Percentiles rank a stretch among this genome's conserved stretches.
Conservation (phyloP, 2,329 filamentous ascomycete genomes). For the Colletotrichum noveboracense region DNA sequence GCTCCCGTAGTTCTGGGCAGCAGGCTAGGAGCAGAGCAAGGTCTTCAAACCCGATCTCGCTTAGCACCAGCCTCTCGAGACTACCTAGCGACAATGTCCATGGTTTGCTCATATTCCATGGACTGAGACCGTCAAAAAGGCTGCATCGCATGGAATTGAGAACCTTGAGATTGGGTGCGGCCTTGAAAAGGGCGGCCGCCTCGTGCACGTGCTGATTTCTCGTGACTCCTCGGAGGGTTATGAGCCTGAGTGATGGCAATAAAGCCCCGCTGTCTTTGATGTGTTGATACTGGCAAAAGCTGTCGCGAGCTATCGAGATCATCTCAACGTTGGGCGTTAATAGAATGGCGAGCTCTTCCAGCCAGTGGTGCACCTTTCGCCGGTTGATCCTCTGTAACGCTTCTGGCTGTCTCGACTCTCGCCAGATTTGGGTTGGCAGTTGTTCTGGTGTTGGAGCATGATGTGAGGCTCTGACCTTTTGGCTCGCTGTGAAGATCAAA, state of each 20-base stretch:
- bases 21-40: not conserved
- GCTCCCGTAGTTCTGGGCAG: not conserved
- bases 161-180: conserved; percentile 1
- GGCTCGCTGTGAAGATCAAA: not conserved
- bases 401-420: not conserved
- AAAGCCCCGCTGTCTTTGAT: not conserved
- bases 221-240: not conserved
- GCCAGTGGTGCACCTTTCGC: conserved; percentile 2
- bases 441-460: not conserved
- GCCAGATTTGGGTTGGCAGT: not conserved
- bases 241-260: not conserved
- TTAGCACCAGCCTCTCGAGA: not conserved
- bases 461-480: not conserved
- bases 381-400: not conserved
- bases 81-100: not conserved
- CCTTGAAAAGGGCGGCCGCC: not conserved
- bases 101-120: not conserved
- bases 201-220: conserved; percentile 12
- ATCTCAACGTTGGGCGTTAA: not conserved
- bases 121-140: not conserved
- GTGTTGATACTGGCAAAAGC: not conserved
- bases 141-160: not conserved
- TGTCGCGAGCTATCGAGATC: not conserved
- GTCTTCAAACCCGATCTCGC: conserved; percentile 1
- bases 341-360: conserved; percentile 6